A percentile compares a stretch with the other conserved stretches of the same genome.
These are phyloP conservation scores for Mycena galericulata DNA, from an alignment of 768 basidiomycete genomes.

Conservation along the genomic window DNA sequence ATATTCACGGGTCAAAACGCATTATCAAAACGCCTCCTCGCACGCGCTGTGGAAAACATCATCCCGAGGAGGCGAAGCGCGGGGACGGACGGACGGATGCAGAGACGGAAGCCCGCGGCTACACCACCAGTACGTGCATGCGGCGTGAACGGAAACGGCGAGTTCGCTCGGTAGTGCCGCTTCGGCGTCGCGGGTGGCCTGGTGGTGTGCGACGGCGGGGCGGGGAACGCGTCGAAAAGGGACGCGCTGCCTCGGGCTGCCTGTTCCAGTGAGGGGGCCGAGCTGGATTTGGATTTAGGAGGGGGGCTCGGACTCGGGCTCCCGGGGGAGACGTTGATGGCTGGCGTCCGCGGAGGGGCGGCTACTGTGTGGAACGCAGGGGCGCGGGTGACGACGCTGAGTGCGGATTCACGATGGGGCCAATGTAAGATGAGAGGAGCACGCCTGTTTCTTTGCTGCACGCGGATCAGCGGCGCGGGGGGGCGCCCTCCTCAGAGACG, in stretches of 20 bases:
- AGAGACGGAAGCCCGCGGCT: not conserved
- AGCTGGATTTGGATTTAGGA: too few relatives aligned
- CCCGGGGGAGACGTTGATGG: not conserved
- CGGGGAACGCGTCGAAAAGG: conserved; percentile 29
- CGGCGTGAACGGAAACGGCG: conserved; percentile 8
- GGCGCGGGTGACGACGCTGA: not conserved
- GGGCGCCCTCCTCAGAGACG: conserved; percentile 1
- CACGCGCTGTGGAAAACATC: conserved; percentile 21
- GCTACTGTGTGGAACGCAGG: not conserved
- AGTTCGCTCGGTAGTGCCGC: conserved; percentile 1
- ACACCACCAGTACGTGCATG: not conserved
- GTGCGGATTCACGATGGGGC: not conserved
- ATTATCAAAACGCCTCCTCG: too few relatives aligned
- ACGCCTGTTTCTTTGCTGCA: not conserved
- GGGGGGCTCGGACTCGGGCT: not conserved
- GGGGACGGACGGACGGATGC: too few relatives aligned
- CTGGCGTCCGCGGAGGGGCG: not conserved
- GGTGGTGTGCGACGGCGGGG: conserved; percentile 13
- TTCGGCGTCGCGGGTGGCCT: not conserved
- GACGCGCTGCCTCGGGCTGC: too few relatives aligned
- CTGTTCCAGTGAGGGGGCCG: too few relatives aligned
- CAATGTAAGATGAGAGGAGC: not conserved
- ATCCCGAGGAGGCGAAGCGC: not conserved
- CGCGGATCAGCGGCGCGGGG: conserved; percentile 9
- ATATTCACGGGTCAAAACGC: too few relatives aligned